These are phyloP conservation scores for Cairneyella variabilis DNA, from an alignment of 495 filamentous ascomycete species.

Conservation along the genomic window DNA sequence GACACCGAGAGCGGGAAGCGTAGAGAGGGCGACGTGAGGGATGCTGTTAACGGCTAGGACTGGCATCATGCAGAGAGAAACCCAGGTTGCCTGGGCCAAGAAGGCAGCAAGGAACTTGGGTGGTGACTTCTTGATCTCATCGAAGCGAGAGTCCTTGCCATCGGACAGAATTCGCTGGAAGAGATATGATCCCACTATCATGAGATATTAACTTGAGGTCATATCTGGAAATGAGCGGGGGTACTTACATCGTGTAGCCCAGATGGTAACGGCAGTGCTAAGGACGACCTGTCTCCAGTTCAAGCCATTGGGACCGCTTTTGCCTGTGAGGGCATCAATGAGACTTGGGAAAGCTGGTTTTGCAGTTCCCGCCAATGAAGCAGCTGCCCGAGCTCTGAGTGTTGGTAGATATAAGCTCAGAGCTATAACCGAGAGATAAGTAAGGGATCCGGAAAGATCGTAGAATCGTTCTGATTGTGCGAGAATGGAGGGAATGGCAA, in stretches of 20 bases:
- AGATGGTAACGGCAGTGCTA: constrained; percentile 50
- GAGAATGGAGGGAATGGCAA: constrained; percentile 55
- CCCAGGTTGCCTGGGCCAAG: constrained; percentile 58
- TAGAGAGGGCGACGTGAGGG: constrained; percentile 42
- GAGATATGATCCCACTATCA: constrained; percentile 57
- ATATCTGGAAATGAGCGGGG: neutral
- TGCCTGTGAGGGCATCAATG: constrained; percentile 34
- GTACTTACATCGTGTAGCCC: constrained; percentile 52
- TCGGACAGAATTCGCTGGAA: constrained; percentile 50
- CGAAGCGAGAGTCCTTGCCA: constrained; percentile 58
- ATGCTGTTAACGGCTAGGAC: constrained; percentile 55
- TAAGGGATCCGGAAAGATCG: constrained; percentile 59
- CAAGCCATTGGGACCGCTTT: constrained; percentile 32
- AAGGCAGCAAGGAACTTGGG: constrained; percentile 52
- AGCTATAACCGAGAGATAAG: constrained; percentile 54
- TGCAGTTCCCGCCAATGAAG: constrained; percentile 30
- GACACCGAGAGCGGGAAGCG: constrained; percentile 33
- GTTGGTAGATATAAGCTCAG: constrained; percentile 56
- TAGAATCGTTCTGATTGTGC: constrained; percentile 58
- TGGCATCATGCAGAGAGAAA: constrained; percentile 57
- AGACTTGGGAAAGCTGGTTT: constrained; percentile 47
- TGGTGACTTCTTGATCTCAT: constrained; percentile 49
- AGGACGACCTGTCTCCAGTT: constrained; percentile 61
- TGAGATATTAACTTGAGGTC: neutral
- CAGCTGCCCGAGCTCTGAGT: constrained; percentile 44